phyloP scores from a whole-genome alignment of 2,329 filamentous ascomycete species.

The Metarhizium anisopliae region DNA sequence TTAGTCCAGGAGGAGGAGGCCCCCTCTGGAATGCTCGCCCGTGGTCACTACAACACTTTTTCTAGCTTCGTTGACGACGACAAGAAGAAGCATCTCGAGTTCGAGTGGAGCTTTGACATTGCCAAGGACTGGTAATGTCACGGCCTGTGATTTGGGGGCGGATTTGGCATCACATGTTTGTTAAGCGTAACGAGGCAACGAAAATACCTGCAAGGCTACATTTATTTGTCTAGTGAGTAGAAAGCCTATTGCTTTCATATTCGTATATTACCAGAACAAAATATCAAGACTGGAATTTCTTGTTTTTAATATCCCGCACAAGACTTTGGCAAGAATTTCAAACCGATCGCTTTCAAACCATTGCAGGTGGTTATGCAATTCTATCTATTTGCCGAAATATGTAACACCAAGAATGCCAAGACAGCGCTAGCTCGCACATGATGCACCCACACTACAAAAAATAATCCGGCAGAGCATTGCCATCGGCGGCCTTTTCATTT shows the following conservation, averaged over 20 bases:
- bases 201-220: constrained; percentile 5
- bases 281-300: not conserved
- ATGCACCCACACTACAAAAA: constrained; percentile 43
- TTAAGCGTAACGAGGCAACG: constrained; percentile 12
- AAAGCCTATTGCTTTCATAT: constrained; percentile 1
- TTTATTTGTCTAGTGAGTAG: not conserved
- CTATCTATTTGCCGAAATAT: constrained; percentile 9
- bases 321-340: not conserved
- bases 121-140: constrained; percentile 77
- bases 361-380: constrained; percentile 11
- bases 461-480: constrained; percentile 58
- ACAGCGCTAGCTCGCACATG: not conserved
- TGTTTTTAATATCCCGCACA: not conserved
- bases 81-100: constrained; percentile 78
- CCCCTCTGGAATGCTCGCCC: constrained; percentile 79
- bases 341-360: not conserved
- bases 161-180: constrained; percentile 5
- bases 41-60: constrained; percentile 81
- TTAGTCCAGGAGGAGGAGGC: constrained; percentile 86
- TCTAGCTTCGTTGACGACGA: constrained; percentile 96
- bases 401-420: not conserved
- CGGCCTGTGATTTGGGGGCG: not conserved
- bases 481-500: constrained; percentile 60
- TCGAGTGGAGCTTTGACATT: constrained; percentile 96
- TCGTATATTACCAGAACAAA: not conserved